phyloP scores from a whole-genome alignment of 495 filamentous ascomycete genomes.

The Bacidia gigantensis region DNA sequence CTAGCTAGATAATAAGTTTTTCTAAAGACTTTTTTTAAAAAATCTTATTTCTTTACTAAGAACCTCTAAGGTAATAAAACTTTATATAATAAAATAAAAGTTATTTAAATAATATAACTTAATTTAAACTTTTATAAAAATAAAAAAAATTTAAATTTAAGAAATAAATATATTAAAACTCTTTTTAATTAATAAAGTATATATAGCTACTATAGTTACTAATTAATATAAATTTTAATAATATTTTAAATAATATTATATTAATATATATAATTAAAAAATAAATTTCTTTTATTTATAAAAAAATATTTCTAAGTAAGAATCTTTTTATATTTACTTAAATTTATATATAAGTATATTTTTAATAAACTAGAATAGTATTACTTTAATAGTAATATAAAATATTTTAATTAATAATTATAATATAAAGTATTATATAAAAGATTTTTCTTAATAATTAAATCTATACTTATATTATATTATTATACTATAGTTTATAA shows the following conservation, averaged over 20 bases:
- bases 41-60: neutral
- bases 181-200: neutral
- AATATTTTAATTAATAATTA: slow-evolving; percentile 1
- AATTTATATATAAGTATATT: neutral
- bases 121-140: neutral
- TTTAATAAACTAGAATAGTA: neutral
- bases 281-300: neutral
- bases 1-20: too few species aligned
- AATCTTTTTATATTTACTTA: neutral
- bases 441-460: slow-evolving; percentile 1
- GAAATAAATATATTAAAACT: neutral
- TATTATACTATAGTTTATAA: neutral
- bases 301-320: neutral
- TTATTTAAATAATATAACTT: neutral
- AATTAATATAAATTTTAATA: neutral
- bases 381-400: neutral
- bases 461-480: neutral
- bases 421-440: neutral
- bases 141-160: neutral
- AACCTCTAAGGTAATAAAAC: neutral
- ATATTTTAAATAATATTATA: too few species aligned
- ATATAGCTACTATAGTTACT: neutral
- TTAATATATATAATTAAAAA: slow-evolving; percentile 1
- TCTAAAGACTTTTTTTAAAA: too few species aligned
- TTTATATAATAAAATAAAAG: neutral